Conservation (phyloP, 2,329 filamentous ascomycete species). For the Moelleriella libera region DNA sequence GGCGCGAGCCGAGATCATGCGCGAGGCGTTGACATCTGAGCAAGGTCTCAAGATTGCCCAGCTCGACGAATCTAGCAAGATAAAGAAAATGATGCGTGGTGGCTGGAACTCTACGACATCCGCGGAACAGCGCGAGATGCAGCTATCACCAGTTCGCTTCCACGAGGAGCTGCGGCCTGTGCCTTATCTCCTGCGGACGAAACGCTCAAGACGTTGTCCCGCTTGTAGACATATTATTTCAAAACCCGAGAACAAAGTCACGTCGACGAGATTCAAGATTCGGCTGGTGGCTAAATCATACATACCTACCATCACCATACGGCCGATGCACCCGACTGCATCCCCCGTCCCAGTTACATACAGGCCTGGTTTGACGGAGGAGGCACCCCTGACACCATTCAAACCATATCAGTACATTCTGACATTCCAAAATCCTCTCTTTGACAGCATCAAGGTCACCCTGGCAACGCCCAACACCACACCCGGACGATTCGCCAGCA, state of each 20-base stretch:
- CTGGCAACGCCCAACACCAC: conserved; percentile 73
- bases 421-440: conserved; percentile 86
- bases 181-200: conserved; percentile 73
- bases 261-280: conserved; percentile 83
- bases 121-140: conserved; percentile 30
- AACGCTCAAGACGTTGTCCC: conserved; percentile 85
- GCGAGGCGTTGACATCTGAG: conserved; percentile 55
- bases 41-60: conserved; percentile 59
- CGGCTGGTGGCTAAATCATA: conserved; percentile 78
- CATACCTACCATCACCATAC: conserved; percentile 69
- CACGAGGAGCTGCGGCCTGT: conserved; percentile 65
- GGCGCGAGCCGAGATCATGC: conserved; percentile 58
- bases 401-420: conserved; percentile 66
- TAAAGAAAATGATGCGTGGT: conserved; percentile 41
- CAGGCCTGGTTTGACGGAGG: conserved; percentile 15
- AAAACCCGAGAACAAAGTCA: conserved; percentile 83
- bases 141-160: conserved; percentile 46
- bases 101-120: conserved; percentile 52
- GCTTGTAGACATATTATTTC: conserved; percentile 89
- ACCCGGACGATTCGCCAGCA: conserved; percentile 60
- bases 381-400: conserved; percentile 36
- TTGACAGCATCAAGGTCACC: conserved; percentile 76
- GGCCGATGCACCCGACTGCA: conserved; percentile 36
- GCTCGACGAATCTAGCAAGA: conserved; percentile 45
- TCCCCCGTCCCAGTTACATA: conserved; percentile 19